Conservation (phyloP, 148 eudicot species). For the Camellia lanceoleosa region DNA sequence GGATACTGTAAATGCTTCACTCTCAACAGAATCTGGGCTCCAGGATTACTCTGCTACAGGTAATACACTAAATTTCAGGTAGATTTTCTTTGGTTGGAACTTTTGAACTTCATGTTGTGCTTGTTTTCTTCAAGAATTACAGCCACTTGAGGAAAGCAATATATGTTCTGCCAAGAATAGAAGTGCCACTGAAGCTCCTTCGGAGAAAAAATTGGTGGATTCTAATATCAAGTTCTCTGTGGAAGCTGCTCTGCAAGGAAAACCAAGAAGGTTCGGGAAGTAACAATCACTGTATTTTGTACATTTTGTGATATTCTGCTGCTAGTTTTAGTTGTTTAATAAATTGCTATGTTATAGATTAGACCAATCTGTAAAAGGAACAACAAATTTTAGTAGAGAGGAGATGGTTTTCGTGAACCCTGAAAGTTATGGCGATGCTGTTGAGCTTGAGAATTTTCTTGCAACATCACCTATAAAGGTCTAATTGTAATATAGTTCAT, state of each 20-base stretch:
- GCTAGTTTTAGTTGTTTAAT: conserved; percentile 20
- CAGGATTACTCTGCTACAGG: conserved; percentile 42
- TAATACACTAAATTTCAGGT: conserved; percentile 25
- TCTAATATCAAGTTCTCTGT: conserved; percentile 21
- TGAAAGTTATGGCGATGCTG: conserved; percentile 35
- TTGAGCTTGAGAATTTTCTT: conserved; percentile 39
- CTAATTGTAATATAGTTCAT: conserved; percentile 9
- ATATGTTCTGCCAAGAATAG: conserved; percentile 26
- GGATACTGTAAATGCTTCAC: conserved; percentile 19
- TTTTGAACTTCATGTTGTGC: conserved; percentile 19
- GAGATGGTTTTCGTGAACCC: conserved; percentile 21
- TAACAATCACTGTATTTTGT: neutral
- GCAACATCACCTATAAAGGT: conserved; percentile 50
- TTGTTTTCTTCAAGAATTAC: conserved; percentile 59
- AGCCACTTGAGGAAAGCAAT: conserved; percentile 44
- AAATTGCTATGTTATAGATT: conserved; percentile 49
- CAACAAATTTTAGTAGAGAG: conserved; percentile 31
- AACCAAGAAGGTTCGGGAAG: conserved; percentile 61
- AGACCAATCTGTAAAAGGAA: conserved; percentile 50
- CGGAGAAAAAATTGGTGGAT: conserved; percentile 15
- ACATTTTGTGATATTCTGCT: neutral
- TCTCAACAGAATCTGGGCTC: conserved; percentile 22
- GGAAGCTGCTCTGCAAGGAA: conserved; percentile 59
- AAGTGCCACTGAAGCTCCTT: conserved; percentile 22
- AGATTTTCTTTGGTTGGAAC: conserved; percentile 12